Conservation (phyloP, 768 basidiomycete genomes). For the Hygrophoropsis aurantiaca region DNA sequence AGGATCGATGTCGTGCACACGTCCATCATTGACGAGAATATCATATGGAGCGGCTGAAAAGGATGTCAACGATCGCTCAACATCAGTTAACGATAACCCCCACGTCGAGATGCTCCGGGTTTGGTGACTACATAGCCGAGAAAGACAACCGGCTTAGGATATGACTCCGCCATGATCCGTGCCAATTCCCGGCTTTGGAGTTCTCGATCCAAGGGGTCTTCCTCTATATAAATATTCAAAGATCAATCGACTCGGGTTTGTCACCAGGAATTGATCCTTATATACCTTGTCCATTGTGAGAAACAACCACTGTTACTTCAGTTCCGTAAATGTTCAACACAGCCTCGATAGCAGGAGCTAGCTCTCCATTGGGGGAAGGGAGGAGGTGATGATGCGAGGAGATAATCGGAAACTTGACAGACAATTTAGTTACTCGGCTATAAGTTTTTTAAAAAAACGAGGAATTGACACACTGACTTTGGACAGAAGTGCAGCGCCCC, state of each 20-base stretch:
- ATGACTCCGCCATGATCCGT: slow-evolving; percentile 68
- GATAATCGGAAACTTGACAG: slow-evolving; percentile 77
- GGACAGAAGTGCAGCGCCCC: slow-evolving; percentile 82
- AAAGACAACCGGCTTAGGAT: slow-evolving; percentile 75
- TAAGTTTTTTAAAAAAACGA: neutral
- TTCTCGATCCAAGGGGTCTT: slow-evolving; percentile 85
- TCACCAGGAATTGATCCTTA: neutral
- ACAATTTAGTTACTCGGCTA: slow-evolving; percentile 1
- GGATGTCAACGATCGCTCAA: slow-evolving; percentile 8
- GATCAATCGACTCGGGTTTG: neutral
- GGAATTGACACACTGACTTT: slow-evolving; percentile 45
- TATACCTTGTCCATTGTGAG: slow-evolving; percentile 89
- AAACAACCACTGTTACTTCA: slow-evolving; percentile 77
- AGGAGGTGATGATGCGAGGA: slow-evolving; percentile 83
- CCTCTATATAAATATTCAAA: slow-evolving; percentile 51
- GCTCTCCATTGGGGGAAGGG: slow-evolving; percentile 82
- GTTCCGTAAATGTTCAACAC: slow-evolving; percentile 78
- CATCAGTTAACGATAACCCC: slow-evolving; percentile 24
- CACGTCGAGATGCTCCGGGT: slow-evolving; percentile 63
- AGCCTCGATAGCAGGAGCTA: slow-evolving; percentile 89
- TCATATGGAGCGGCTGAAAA: slow-evolving; percentile 70
- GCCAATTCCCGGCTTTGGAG: slow-evolving; percentile 81
- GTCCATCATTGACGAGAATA: slow-evolving; percentile 73
- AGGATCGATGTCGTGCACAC: slow-evolving; percentile 76
- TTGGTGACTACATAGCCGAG: slow-evolving; percentile 79